Percentiles rank a stretch among this genome's conserved stretches.
Conservation (phyloP, 2,329 filamentous ascomycete genomes). For the Colletotrichum gloeosporioides region DNA sequence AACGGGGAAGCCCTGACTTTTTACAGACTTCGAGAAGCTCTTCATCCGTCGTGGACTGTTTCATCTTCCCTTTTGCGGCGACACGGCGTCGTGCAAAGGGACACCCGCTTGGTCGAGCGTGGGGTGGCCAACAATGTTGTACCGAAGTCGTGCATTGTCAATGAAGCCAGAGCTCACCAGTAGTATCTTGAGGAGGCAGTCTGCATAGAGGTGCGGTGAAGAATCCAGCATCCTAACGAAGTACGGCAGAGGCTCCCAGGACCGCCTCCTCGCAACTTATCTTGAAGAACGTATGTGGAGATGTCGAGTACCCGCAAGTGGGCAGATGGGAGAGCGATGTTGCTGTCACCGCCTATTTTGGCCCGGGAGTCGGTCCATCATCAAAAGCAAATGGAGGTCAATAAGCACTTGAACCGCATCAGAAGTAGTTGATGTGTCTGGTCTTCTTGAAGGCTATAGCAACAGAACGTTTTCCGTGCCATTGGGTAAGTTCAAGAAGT, state of each 20-base stretch:
- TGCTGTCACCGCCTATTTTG: neutral
- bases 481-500: neutral
- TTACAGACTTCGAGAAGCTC: constrained; percentile 1
- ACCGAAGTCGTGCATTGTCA: neutral
- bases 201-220: neutral
- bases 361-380: neutral
- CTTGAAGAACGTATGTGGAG: neutral
- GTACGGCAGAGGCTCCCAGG: neutral
- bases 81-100: neutral
- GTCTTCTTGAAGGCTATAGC: neutral
- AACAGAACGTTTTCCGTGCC: neutral
- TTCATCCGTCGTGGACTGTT: neutral
- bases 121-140: neutral
- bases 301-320: neutral
- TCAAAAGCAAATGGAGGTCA: neutral
- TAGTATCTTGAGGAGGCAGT: neutral
- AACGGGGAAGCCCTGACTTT: neutral
- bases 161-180: neutral
- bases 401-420: neutral
- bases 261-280: neutral
- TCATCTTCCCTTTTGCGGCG: neutral
- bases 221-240: neutral
- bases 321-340: neutral
- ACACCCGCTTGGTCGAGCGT: neutral
- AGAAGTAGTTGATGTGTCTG: neutral